phyloP scores from a whole-genome alignment of 768 basidiomycete species.

The Cubamyces sp. region DNA sequence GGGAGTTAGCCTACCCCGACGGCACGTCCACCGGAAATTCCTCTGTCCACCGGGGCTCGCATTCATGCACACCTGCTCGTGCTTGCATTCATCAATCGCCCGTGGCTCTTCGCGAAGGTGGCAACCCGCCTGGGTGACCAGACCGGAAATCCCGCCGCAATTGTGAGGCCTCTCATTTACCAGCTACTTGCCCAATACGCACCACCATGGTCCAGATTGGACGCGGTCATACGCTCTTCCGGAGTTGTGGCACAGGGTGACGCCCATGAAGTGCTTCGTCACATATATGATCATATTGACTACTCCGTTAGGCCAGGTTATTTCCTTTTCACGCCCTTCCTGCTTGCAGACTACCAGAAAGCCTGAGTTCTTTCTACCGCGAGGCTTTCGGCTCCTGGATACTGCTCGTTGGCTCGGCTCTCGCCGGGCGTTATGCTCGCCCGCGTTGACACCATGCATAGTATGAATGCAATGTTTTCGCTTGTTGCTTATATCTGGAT shows the following conservation, averaged over 20 bases:
- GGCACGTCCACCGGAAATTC: too few relatives aligned
- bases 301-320: background rate
- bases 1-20: too few relatives aligned
- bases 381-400: background rate
- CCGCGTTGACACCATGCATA: background rate
- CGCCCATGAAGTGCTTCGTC: slow-evolving; percentile 6
- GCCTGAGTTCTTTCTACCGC: background rate
- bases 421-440: slow-evolving; percentile 1
- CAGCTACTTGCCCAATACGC: background rate
- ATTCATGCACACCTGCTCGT: too few relatives aligned
- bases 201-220: background rate
- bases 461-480: background rate
- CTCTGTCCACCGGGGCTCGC: too few relatives aligned
- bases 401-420: background rate
- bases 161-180: background rate
- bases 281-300: slow-evolving; percentile 21
- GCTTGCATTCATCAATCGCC: too few relatives aligned
- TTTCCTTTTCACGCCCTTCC: background rate
- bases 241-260: slow-evolving; percentile 10
- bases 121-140: background rate
- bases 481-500: background rate
- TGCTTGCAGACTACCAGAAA: too few relatives aligned
- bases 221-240: slow-evolving; percentile 10
- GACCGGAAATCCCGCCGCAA: background rate
- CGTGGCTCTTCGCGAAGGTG: background rate